Conservation (phyloP, 441 rosid species). For the Populus hybrid region DNA sequence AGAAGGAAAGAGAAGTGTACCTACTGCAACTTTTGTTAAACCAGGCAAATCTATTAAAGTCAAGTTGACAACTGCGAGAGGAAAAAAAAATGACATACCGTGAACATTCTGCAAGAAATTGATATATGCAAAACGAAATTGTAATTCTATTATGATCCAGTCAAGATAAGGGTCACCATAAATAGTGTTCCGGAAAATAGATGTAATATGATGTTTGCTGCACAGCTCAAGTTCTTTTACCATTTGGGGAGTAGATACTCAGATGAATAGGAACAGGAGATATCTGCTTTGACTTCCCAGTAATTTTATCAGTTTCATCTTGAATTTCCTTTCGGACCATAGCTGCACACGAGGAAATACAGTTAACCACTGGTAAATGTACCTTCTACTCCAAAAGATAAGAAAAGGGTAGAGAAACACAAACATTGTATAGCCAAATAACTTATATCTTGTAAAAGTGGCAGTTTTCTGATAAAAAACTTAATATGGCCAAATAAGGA, state of each 20-base stretch:
- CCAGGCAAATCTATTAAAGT: constrained; percentile 85
- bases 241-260: constrained; percentile 74
- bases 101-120: neutral
- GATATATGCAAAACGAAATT: neutral
- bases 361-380: neutral
- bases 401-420: neutral
- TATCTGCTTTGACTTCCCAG: constrained; percentile 72
- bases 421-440: neutral
- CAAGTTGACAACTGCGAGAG: constrained; percentile 64
- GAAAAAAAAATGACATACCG: neutral
- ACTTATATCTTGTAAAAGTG: neutral
- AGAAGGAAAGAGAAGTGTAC: constrained; percentile 30
- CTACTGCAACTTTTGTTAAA: constrained; percentile 81
- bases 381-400: neutral
- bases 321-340: constrained; percentile 73
- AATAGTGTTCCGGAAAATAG: neutral
- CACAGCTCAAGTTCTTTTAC: constrained; percentile 29
- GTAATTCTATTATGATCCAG: neutral
- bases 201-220: neutral
- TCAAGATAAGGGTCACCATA: neutral
- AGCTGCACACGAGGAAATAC: constrained; percentile 39
- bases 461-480: neutral
- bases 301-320: constrained; percentile 81
- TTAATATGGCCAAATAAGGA: neutral
- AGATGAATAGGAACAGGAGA: constrained; percentile 83